Evolutionary conservation across 306 rosid species (phyloP).

Genomic region (Cucumis cinereus): DNA sequence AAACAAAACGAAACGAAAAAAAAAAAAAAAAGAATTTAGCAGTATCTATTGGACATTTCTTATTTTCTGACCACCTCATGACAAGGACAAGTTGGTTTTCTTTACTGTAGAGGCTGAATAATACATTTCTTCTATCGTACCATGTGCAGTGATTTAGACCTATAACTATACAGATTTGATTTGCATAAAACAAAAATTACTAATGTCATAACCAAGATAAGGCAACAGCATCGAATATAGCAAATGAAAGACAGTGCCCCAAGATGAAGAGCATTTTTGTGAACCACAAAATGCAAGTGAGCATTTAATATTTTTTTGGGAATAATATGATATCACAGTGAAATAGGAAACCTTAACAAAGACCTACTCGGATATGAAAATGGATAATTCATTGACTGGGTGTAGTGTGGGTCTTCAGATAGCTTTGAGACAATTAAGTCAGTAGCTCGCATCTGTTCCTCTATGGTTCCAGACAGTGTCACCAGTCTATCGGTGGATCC

Average conservation of each 20-base stretch:
- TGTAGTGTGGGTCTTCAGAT: slow-evolving; percentile 86
- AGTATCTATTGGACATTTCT: not conserved
- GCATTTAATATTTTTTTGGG: not conserved
- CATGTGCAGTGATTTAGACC: not conserved
- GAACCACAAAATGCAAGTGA: not conserved
- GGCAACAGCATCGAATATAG: not conserved
- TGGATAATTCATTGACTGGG: slow-evolving; percentile 83
- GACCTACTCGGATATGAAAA: slow-evolving; percentile 86
- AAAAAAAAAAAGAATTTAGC: not conserved
- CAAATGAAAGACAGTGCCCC: not conserved
- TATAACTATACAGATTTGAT: not conserved
- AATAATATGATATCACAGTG: not conserved
- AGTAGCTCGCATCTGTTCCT: slow-evolving; percentile 87
- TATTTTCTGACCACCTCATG: not conserved
- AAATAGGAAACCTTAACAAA: not conserved
- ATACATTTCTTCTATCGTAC: not conserved
- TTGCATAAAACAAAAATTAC: not conserved
- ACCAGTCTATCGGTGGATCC: slow-evolving; percentile 95
- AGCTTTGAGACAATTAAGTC: slow-evolving; percentile 83
- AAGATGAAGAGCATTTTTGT: not conserved
- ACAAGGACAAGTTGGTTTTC: not conserved
- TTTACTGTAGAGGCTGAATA: not conserved
- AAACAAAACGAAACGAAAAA: not conserved
- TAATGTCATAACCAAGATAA: not conserved
- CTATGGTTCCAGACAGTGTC: slow-evolving; percentile 78